Conservation (phyloP, 2,329 filamentous ascomycete genomes). For the Gaeumannomyces sp. region DNA sequence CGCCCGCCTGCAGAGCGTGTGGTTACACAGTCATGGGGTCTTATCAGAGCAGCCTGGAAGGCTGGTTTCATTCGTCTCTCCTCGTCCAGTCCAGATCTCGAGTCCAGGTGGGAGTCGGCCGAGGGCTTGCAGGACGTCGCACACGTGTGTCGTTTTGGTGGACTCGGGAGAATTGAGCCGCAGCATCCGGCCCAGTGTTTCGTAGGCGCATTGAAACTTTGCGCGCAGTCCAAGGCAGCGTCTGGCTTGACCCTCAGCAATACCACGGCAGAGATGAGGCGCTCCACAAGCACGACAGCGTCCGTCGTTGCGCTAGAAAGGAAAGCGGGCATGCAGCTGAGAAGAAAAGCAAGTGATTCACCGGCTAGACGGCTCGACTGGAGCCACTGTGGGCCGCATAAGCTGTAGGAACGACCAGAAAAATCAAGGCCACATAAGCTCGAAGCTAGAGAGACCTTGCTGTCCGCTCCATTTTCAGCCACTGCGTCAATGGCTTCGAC, state of each 20-base stretch:
- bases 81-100: too few species aligned
- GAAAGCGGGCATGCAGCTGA: too few species aligned
- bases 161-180: neutral
- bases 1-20: neutral
- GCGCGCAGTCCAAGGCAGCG: neutral
- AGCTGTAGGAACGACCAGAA: neutral
- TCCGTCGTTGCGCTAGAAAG: too few species aligned
- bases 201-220: neutral
- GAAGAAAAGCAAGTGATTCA: neutral
- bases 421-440: neutral
- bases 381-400: neutral
- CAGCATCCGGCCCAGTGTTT: neutral
- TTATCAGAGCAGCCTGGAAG: neutral
- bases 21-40: neutral
- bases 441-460: too few species aligned
- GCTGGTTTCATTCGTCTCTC: neutral
- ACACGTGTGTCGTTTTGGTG: neutral
- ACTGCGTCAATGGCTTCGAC: too few species aligned
- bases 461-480: too few species aligned
- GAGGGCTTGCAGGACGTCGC: neutral
- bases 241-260: neutral
- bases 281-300: neutral
- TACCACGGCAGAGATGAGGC: neutral
- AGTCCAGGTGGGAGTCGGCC: neutral
- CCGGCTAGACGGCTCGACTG: neutral